Base-by-base conservation (phyloP, 345 rosid genomes). In the Dipteronia sinensis region DNA sequence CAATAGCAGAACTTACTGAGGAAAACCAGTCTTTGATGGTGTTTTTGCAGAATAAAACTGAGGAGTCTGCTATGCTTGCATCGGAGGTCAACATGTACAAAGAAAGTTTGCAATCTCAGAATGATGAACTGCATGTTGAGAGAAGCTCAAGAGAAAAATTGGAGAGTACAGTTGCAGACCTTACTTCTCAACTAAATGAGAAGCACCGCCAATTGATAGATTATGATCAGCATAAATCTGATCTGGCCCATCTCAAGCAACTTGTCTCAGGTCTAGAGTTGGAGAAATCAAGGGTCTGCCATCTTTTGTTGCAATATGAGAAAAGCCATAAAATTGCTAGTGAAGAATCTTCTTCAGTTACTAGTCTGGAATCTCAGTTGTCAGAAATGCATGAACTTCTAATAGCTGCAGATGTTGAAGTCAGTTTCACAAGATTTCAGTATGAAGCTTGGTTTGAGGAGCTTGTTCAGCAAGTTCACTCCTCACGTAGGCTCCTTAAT, bases 311-410 rank as follows among this genome's bases (percentile, higher is more conserved):
- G 71, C 84, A 78, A n/a, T 83, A 80, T 79, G 90, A 92, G 80
- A 84, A 88, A 79, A 77, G 85, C 73, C 86, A 88, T 69, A 79
- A 83, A 81, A 73, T 77, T 85, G 82, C 85, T 76, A 78, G 67
- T n/a, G 75, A 78, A 77, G 84, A 88, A 80, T 82, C 88, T 83
- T 82, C 82, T 76, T 80, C 88, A 51, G 73, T 84, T 75, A 73
- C 87, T 66, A 74, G 71, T 79, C 86, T 91, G 78, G 90, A 96
- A 82, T 80, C 81, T 80, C 91, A 85, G 84, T 75, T 94, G 83
- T 86, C 85, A 67, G 92, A 89, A 85, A 77, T 93, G 90, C 80
- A 85, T 34, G 90, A 85, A 82, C 69, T 27, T 75, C 77, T 83
- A 78, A 76, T 91, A 76, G 90, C 89, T 82, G 80, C 90, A 20